Conservation (phyloP, 2,329 filamentous ascomycete species). For the Colletotrichum tanaceti region DNA sequence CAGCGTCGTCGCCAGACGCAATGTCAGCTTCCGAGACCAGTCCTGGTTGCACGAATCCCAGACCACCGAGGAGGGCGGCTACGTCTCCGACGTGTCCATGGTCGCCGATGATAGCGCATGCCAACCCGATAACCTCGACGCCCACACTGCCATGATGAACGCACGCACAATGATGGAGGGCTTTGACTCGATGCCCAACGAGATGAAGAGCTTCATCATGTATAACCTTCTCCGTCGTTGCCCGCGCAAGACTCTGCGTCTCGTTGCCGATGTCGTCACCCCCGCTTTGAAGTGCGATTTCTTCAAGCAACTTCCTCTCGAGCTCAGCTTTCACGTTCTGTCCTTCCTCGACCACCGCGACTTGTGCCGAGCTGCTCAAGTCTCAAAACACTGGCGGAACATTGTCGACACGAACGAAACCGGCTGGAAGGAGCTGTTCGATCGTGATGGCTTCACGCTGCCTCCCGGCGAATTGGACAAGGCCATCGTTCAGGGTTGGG, state of each 20-base stretch:
- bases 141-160: slow-evolving; percentile 71
- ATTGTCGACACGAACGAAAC: slow-evolving; percentile 93
- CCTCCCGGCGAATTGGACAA: slow-evolving; percentile 85
- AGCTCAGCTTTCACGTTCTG: slow-evolving; percentile 88
- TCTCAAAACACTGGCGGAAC: slow-evolving; percentile 93
- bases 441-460: slow-evolving; percentile 82
- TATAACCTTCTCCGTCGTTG: slow-evolving; percentile 93
- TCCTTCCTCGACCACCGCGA: slow-evolving; percentile 87
- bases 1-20: slow-evolving; percentile 28
- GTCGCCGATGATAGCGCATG: slow-evolving; percentile 42
- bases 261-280: slow-evolving; percentile 91
- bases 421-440: slow-evolving; percentile 93
- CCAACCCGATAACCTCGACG: slow-evolving; percentile 45
- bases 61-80: slow-evolving; percentile 52
- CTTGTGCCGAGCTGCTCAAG: slow-evolving; percentile 89
- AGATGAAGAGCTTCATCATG: slow-evolving; percentile 96
- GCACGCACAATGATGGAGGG: slow-evolving; percentile 88
- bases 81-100: slow-evolving; percentile 42
- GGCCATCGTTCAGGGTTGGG: slow-evolving; percentile 93
- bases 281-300: slow-evolving; percentile 96
- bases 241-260: slow-evolving; percentile 86
- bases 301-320: slow-evolving; percentile 81
- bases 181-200: slow-evolving; percentile 90
- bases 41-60: slow-evolving; percentile 58
- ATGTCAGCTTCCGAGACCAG: slow-evolving; percentile 32